Base-by-base conservation (phyloP, 2,329 filamentous ascomycete genomes). In the Paraphaeosphaeria minitans region DNA sequence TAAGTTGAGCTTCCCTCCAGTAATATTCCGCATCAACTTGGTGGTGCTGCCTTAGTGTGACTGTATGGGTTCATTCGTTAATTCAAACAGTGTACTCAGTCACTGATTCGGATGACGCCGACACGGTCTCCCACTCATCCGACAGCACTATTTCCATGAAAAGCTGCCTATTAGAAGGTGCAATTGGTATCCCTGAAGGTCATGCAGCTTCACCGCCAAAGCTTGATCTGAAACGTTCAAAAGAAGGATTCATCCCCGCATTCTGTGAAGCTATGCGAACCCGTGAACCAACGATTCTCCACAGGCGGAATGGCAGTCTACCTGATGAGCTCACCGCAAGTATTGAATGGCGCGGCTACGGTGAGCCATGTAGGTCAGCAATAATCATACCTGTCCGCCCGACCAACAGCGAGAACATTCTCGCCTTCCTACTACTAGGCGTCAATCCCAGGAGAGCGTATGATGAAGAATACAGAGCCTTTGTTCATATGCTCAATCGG, bases 181-280 rank as follows among this genome's bases (percentile, higher is more conserved):
- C 71, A 2, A 69, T 74, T 19, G 73, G 71, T 13, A 70, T 75
- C 37, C 70, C 71, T 0, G 61, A 67, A 49, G 72, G 68, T 4
- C 73, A 74, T 56, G 55, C 66, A 19, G 67, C 64, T n/a, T 66
- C 66, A 7, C 73, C 67, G 35, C 65, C 66, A 0, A 68, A 63
- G 43, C 63, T 75, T 14, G 65, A 70, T 53, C 56, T 75, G 29
- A 69, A 69, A 53, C 58, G 70, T 31, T 67, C 66, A 43, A 66
- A 70, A 43, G 70, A 74, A 43, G 67, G 70, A 0, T 73, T 75
- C 31, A 61, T 74, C 5, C 71, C 72, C 9, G 72, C 72, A 2
- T 74, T 75, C 55, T 63, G 69, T 42, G 69, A 72, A 53, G 72
- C 72, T n/a, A 75, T 72, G 64, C 64, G 68, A 29, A 76, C 70